Evolutionary conservation across 108 stramenopile species (phyloP), one percentile per base, ranked within the genome.

Genomic region (Bacterosira constricta): DNA sequence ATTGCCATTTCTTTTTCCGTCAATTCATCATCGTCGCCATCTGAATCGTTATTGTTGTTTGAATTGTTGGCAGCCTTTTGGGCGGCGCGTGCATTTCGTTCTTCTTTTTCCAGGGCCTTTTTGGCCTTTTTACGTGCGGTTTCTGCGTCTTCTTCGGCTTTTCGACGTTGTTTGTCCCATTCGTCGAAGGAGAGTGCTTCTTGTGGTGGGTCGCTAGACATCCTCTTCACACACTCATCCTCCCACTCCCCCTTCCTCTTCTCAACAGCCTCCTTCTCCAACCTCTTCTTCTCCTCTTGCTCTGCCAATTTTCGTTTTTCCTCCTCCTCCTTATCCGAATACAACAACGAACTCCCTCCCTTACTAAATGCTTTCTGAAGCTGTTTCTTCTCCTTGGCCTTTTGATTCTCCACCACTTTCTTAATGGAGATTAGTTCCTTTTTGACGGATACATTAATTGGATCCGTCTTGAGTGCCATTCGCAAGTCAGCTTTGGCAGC

Each of bases 221-320:
- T 85, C 18, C 87, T 79, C 27, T 82, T 47, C 20, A 86, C 91
- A 63, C 91, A 92, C 60, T 95, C 94, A 39, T 92, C 86, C 64
- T 92, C 91, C 94, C 94, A 95, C 38, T 91, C 77, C 38, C 62
- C 27, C 73, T 91, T 92, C 45, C 89, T 74, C 64, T 90, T 76
- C 64, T 86, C 70, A 27, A 79, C 56, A 10, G 58, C 79, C 47
- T 88, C 78, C 44, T 75, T 75, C 67, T 88, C 88, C 29, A 78
- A 67, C 39, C 78, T 50, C 49, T 91, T 79, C 65, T 85, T 76
- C 36, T 80, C 63, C 59, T 69, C 77, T 30, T 68, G 46, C 53
- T 90, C 77, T 41, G 66, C 71, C 63, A 72, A 72, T 62, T 86
- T 83, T 38, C 57, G 47, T 58, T 44, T 27, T 63, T 93, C 83